Percentiles rank a stretch among this genome's conserved stretches.
These are phyloP conservation scores for Heterobasidion irregulare DNA, from an alignment of 1,284 basidiomycete genomes.

Conservation along the genomic window DNA sequence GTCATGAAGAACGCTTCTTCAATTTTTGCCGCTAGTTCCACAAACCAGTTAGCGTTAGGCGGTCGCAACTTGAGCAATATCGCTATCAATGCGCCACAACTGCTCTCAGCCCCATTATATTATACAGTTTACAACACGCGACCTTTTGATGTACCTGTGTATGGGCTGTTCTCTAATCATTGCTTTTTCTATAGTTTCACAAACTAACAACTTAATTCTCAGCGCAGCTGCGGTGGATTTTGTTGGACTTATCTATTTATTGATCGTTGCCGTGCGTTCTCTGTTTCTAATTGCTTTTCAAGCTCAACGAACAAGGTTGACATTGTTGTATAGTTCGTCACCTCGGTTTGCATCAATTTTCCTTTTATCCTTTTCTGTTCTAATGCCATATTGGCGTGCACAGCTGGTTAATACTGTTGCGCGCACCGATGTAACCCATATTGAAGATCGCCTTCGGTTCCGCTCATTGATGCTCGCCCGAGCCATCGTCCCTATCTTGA, in stretches of 20 bases:
- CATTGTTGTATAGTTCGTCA: slow-evolving; percentile 5
- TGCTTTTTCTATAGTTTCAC: neutral
- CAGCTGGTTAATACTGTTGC: slow-evolving; percentile 26
- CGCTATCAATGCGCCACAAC: slow-evolving; percentile 46
- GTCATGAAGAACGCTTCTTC: slow-evolving; percentile 9
- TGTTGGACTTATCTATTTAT: slow-evolving; percentile 69
- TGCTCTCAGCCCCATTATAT: slow-evolving; percentile 44
- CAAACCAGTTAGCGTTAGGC: slow-evolving; percentile 24
- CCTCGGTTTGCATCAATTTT: neutral
- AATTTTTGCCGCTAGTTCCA: slow-evolving; percentile 27
- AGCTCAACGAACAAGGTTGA: neutral
- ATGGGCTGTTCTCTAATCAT: slow-evolving; percentile 14
- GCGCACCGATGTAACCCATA: slow-evolving; percentile 10
- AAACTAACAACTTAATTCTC: neutral
- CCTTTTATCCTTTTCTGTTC: neutral
- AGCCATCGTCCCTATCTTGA: slow-evolving; percentile 38
- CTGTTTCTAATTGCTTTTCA: neutral
- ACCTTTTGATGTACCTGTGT: slow-evolving; percentile 61
- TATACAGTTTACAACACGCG: slow-evolving; percentile 49
- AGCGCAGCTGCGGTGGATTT: slow-evolving; percentile 68
- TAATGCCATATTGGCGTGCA: neutral
- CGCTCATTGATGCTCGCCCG: slow-evolving; percentile 49
- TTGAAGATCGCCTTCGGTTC: slow-evolving; percentile 41
- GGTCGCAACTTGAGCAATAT: slow-evolving; percentile 22
- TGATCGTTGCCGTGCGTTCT: slow-evolving; percentile 21